Conservation (phyloP, 2,329 filamentous ascomycete genomes). For the Talaromyces sp. region DNA sequence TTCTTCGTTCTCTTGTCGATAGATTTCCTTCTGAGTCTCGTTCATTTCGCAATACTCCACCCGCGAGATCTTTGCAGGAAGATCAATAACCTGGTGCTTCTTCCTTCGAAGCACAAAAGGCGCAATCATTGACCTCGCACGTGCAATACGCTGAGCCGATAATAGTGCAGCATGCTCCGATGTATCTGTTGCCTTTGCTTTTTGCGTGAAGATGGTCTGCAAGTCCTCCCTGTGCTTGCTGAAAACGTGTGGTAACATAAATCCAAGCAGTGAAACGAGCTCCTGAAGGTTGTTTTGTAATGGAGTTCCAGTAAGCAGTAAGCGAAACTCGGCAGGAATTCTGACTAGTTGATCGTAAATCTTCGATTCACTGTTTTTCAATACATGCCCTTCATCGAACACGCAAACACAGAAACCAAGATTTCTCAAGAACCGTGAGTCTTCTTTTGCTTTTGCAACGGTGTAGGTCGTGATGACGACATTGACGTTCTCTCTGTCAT, state of each 20-base stretch:
- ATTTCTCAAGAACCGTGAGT: conserved; percentile 59
- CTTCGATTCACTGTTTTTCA: conserved; percentile 82
- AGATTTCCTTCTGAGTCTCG: conserved; percentile 65
- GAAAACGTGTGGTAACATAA: conserved; percentile 86
- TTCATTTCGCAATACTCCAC: conserved; percentile 80
- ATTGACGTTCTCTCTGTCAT: conserved; percentile 60
- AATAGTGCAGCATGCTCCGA: conserved; percentile 71
- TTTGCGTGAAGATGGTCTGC: conserved; percentile 85
- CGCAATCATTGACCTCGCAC: conserved; percentile 85
- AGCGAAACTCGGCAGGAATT: conserved; percentile 74
- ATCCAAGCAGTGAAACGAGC: conserved; percentile 82
- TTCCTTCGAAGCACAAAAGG: conserved; percentile 92
- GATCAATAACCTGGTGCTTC: conserved; percentile 84
- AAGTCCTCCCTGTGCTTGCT: conserved; percentile 69
- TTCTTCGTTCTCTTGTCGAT: conserved; percentile 62
- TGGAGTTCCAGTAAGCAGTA: conserved; percentile 85
- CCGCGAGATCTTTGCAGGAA: conserved; percentile 72
- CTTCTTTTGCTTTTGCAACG: conserved; percentile 56
- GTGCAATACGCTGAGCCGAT: conserved; percentile 77
- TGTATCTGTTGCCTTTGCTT: conserved; percentile 67
- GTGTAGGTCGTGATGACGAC: conserved; percentile 70
- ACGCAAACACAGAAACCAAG: conserved; percentile 60
- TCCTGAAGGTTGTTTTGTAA: conserved; percentile 95
- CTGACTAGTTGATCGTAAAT: conserved; percentile 73
- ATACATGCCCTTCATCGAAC: conserved; percentile 89